Percentiles rank a stretch among this genome's conserved stretches.
These are phyloP conservation scores for Marchantia polymorpha DNA, from an alignment of 225 moss, liverwort and hornwort genomes.

Conservation along the genomic window DNA sequence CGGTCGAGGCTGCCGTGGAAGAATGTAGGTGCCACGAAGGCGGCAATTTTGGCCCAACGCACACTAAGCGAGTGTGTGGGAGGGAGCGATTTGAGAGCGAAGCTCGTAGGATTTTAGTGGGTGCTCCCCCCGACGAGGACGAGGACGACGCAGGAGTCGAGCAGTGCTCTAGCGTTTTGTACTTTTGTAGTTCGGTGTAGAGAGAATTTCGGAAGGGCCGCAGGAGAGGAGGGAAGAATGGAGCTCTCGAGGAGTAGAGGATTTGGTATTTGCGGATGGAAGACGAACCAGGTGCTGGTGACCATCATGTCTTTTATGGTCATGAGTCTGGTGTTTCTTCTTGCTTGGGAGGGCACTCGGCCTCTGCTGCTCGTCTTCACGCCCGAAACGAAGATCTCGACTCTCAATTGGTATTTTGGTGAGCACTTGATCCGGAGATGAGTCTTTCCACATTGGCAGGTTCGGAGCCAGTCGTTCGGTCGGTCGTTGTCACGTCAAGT, in stretches of 20 bases:
- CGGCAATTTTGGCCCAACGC: not conserved
- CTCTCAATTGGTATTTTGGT: conserved; percentile 24
- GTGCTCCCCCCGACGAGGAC: no score
- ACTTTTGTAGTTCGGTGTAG: not conserved
- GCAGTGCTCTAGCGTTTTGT: not conserved
- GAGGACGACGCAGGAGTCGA: not conserved
- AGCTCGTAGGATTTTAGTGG: not conserved
- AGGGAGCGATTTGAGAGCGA: not conserved
- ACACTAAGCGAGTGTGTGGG: not conserved
- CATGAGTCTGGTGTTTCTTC: conserved; percentile 24
- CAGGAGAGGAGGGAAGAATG: not conserved
- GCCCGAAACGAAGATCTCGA: not conserved
- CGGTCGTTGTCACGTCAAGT: not conserved
- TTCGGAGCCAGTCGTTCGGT: not conserved
- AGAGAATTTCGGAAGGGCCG: not conserved
- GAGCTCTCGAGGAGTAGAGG: conserved; percentile 3
- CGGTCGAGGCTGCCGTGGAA: not conserved
- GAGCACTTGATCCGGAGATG: not conserved
- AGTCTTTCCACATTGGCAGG: no score
- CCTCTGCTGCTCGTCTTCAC: conserved; percentile 6
- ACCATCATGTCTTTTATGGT: conserved; percentile 23
- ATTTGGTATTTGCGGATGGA: not conserved
- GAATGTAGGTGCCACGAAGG: not conserved
- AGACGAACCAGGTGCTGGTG: conserved; percentile 9
- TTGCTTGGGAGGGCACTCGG: conserved; percentile 26